Percentiles rank a stretch among this genome's conserved stretches.
Conservation (phyloP, 257 asterid species). For the Euphrasia confusa region DNA sequence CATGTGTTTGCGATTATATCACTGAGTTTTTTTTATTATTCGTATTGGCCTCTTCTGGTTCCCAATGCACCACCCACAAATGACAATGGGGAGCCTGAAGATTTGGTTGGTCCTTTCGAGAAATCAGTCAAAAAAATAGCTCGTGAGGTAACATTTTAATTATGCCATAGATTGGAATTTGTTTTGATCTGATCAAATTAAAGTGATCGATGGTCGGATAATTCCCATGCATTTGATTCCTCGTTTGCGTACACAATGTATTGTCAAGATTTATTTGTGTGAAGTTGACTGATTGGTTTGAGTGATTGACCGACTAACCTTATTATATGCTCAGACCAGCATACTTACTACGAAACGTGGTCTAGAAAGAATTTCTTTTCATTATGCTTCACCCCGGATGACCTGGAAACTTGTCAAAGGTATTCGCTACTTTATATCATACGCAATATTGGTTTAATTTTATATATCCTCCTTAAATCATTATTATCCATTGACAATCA, state of each 20-base stretch:
- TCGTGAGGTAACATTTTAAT: slow-evolving; percentile 54
- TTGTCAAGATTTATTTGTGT: slow-evolving; percentile 1
- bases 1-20: slow-evolving; percentile 63
- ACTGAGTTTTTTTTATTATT: slow-evolving; percentile 62
- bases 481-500: slow-evolving; percentile 1
- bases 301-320: slow-evolving; percentile 13
- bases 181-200: background rate
- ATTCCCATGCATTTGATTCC: slow-evolving; percentile 3
- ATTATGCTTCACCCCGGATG: slow-evolving; percentile 71
- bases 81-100: too few species aligned
- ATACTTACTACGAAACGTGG: slow-evolving; percentile 77
- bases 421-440: slow-evolving; percentile 22
- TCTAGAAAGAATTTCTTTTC: slow-evolving; percentile 82
- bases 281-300: slow-evolving; percentile 6
- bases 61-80: too few species aligned
- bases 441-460: background rate
- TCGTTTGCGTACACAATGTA: slow-evolving; percentile 1
- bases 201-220: background rate
- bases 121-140: slow-evolving; percentile 79
- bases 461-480: slow-evolving; percentile 3
- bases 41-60: slow-evolving; percentile 50
- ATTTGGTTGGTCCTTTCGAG: slow-evolving; percentile 47
- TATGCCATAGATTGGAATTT: background rate
- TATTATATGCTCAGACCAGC: slow-evolving; percentile 44
- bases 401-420: slow-evolving; percentile 99